phyloP scores from a whole-genome alignment of 2,329 filamentous ascomycete genomes.

The Madurella mycetomatis region DNA sequence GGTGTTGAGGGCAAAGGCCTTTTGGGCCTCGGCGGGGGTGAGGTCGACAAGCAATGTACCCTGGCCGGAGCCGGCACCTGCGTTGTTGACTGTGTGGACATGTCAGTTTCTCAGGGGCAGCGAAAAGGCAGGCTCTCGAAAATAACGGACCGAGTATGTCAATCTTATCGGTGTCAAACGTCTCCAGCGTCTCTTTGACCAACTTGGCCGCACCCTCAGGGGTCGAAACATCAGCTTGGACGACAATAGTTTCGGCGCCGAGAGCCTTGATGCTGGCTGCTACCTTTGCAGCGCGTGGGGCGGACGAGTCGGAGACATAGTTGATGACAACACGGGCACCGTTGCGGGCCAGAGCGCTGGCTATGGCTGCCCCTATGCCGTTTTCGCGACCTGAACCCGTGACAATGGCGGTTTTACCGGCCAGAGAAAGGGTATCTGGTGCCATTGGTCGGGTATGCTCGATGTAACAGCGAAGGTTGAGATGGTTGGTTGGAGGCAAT shows the following conservation, averaged over 20 bases:
- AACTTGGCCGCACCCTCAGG: slow-evolving; percentile 32
- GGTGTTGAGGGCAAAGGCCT: slow-evolving; percentile 33
- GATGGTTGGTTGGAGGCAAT: neutral
- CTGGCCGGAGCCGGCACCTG: slow-evolving; percentile 25
- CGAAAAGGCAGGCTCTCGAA: neutral
- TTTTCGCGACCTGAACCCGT: slow-evolving; percentile 43
- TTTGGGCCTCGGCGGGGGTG: slow-evolving; percentile 26
- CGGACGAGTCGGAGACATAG: slow-evolving; percentile 35
- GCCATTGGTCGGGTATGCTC: slow-evolving; percentile 8
- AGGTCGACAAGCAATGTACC: slow-evolving; percentile 22
- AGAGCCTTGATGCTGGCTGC: slow-evolving; percentile 27
- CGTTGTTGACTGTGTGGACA: slow-evolving; percentile 36
- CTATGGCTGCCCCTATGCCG: slow-evolving; percentile 42
- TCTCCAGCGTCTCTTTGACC: slow-evolving; percentile 33
- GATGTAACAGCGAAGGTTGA: neutral
- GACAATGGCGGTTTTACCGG: slow-evolving; percentile 40
- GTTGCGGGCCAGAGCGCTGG: slow-evolving; percentile 36
- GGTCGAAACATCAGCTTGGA: slow-evolving; percentile 33
- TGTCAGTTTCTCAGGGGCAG: neutral
- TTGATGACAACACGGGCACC: slow-evolving; percentile 39
- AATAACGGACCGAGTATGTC: slow-evolving; percentile 38
- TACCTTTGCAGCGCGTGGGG: slow-evolving; percentile 29
- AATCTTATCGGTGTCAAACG: slow-evolving; percentile 33
- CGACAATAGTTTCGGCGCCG: slow-evolving; percentile 30
- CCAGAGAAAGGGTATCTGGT: slow-evolving; percentile 31